Conservation (phyloP, 176 grass and related monocot genomes). For the sorghum (Sorghum bicolor) region Sorghum_bicolor_NCBIv3 NC_012873.2:7416501-7417000, state of each 20-base stretch:
- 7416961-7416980: constrained; percentile 58
- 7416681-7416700: neutral
- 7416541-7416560: neutral
- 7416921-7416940: constrained; percentile 56
- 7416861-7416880: constrained; percentile 10
- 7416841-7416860: neutral
- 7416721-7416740: constrained; percentile 26
- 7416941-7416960: constrained; percentile 61
- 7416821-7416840: neutral
- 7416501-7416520: neutral
- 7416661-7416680: neutral
- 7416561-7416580: neutral
- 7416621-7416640: neutral
- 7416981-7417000: neutral
- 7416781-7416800: constrained; percentile 53
- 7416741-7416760: constrained; percentile 42
- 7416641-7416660: neutral
- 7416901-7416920: constrained; percentile 44
- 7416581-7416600: neutral
- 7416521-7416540: too few relatives aligned
- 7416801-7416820: constrained; percentile 45
- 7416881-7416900: constrained; percentile 3
- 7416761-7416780: constrained; percentile 51
- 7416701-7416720: neutral
- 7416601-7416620: neutral